A percentile compares a stretch with the other conserved stretches of the same genome.
These are phyloP conservation scores for Spiraea crenata DNA, from an alignment of 331 rosid genomes.

Conservation along the genomic window DNA sequence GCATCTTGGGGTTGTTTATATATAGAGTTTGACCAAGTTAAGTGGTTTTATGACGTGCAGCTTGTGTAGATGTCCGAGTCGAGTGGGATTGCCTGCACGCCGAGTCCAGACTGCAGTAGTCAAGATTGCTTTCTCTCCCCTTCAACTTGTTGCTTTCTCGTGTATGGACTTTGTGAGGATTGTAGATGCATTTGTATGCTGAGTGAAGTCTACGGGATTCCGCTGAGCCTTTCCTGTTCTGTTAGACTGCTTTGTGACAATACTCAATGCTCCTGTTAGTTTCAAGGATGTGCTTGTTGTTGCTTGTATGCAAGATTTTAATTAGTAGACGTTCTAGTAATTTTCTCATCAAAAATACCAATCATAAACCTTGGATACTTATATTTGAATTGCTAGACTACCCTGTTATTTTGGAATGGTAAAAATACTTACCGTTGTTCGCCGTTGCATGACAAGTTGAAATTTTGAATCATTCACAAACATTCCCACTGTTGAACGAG, in stretches of 20 bases:
- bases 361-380: neutral
- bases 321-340: neutral
- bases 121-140: slow-evolving; percentile 24
- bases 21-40: neutral
- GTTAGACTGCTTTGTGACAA: slow-evolving; percentile 28
- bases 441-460: too few species aligned
- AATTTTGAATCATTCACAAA: too few species aligned
- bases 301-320: slow-evolving; percentile 3
- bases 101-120: slow-evolving; percentile 24
- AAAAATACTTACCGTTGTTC: neutral
- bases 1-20: neutral
- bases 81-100: slow-evolving; percentile 27
- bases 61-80: slow-evolving; percentile 24
- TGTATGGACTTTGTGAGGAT: slow-evolving; percentile 35
- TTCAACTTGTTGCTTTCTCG: slow-evolving; percentile 34
- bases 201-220: slow-evolving; percentile 33
- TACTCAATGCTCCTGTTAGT: neutral
- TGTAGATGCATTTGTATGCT: slow-evolving; percentile 40
- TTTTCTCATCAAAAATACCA: too few species aligned
- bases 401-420: neutral
- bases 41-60: neutral
- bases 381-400: neutral
- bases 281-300: slow-evolving; percentile 20
- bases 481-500: too few species aligned
- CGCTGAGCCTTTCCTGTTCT: slow-evolving; percentile 29